Base-by-base conservation (phyloP, 768 basidiomycete genomes). In the Calocera viscosa region DNA sequence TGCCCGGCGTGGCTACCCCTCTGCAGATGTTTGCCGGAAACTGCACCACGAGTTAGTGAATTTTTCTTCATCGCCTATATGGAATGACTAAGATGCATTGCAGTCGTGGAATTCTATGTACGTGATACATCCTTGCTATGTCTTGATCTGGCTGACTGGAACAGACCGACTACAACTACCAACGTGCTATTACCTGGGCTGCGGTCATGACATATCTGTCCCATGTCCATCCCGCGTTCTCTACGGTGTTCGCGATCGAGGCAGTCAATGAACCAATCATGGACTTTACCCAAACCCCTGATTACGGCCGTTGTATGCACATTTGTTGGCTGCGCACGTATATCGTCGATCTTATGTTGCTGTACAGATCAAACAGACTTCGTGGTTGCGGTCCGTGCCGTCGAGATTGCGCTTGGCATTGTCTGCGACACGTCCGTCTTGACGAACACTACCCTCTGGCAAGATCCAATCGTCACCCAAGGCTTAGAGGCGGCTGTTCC, bases 221-320 rank as follows among this genome's bases (percentile, higher is more conserved):
- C 0, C 90, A 91, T 70, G 75, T 87, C 35, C 86, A 90, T 72
- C 80, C 88, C 3, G 76, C 78, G 41, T 91, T 91, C 71, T 76
- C 70, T 19, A 83, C 78, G 34, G 88, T 87, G 19, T 85, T 86
- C 47, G 78, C 86, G 1, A 86, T 91, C 33, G 82, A 91, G 70
- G 90, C 90, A 0, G 79, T 87, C 30, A 91, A 91, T 69, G 90
- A 91, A 67, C 87, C 87, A 0, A 83, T 89, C 71, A 87, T 84
- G 86, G 76, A 91, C 71, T 87, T 88, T 8, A 72, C 66, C 19
- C 74, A 79, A 68, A 91, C 90, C 0, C 89, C 90, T 0, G 83
- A 80, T 32, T 85, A 87, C 49, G 89, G 88, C 26, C 78, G 80
- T 43, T 91, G 89, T 90, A 72, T 65, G 84, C 72, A 70, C n/a